Conservation (phyloP, 495 filamentous ascomycete species). For the Evernia prunastri region DNA sequence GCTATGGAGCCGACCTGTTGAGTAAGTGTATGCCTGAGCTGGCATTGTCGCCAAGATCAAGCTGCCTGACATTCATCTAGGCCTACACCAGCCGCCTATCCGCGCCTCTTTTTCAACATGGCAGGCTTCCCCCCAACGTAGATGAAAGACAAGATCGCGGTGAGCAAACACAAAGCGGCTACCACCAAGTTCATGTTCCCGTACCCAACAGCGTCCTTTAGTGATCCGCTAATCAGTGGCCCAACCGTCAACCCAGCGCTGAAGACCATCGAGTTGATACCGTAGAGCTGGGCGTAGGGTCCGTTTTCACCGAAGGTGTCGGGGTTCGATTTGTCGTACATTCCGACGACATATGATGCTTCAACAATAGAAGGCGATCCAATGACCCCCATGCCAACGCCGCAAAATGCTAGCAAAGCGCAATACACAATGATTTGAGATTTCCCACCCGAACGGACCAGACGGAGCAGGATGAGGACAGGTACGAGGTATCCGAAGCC, state of each 20-base stretch:
- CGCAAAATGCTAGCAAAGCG: slow-evolving; percentile 43
- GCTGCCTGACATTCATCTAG: neutral
- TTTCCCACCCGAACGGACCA: slow-evolving; percentile 35
- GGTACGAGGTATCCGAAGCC: slow-evolving; percentile 45
- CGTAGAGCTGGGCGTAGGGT: slow-evolving; percentile 53
- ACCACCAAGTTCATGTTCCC: slow-evolving; percentile 53
- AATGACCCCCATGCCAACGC: slow-evolving; percentile 44
- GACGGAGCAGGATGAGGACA: slow-evolving; percentile 42
- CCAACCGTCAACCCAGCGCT: slow-evolving; percentile 46
- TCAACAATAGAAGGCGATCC: slow-evolving; percentile 41
- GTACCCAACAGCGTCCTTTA: slow-evolving; percentile 48
- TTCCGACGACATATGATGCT: slow-evolving; percentile 32
- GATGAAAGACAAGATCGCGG: slow-evolving; percentile 39
- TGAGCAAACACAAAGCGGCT: slow-evolving; percentile 39
- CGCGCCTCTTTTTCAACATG: slow-evolving; percentile 4
- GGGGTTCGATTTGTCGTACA: slow-evolving; percentile 36
- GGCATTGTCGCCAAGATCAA: neutral
- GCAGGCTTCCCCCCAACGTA: slow-evolving; percentile 43
- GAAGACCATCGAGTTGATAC: slow-evolving; percentile 49
- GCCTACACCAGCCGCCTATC: neutral
- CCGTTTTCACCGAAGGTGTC: slow-evolving; percentile 41
- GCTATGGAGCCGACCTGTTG: neutral
- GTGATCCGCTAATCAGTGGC: slow-evolving; percentile 40
- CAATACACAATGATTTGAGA: slow-evolving; percentile 39
- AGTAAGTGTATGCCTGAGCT: neutral